These are phyloP conservation scores for Apiotrichum mycotoxinovorans DNA, from an alignment of 1,284 basidiomycete genomes.

Conservation along the genomic window DNA sequence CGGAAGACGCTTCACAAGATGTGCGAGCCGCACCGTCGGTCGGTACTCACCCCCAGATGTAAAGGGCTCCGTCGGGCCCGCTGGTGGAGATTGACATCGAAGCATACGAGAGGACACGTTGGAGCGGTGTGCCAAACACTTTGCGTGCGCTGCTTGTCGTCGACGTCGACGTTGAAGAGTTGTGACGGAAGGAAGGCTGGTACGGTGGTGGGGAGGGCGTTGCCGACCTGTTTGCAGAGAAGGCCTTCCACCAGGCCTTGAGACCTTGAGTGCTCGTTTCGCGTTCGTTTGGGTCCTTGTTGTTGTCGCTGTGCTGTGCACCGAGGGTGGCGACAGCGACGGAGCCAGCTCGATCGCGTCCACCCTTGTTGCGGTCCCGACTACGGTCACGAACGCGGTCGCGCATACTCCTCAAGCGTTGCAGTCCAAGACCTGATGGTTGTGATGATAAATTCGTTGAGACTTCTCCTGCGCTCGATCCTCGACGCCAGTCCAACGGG, in stretches of 20 bases:
- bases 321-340: not conserved
- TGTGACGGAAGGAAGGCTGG: slow-evolving; percentile 4
- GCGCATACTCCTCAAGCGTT: slow-evolving; percentile 2
- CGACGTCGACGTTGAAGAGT: not conserved
- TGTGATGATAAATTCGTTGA: not conserved
- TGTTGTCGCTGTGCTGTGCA: not conserved
- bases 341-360: not conserved
- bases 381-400: slow-evolving; percentile 2
- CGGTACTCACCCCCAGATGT: slow-evolving; percentile 63
- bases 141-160: slow-evolving; percentile 26
- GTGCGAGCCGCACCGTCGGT: not conserved
- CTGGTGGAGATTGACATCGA: slow-evolving; percentile 94
- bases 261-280: slow-evolving; percentile 52
- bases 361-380: not conserved
- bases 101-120: slow-evolving; percentile 78
- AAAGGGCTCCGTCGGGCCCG: slow-evolving; percentile 72
- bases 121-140: slow-evolving; percentile 83
- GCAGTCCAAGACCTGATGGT: not conserved
- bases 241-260: slow-evolving; percentile 78
- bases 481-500: not conserved
- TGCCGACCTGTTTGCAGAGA: slow-evolving; percentile 37
- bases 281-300: slow-evolving; percentile 20
- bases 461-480: not conserved
- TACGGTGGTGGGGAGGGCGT: slow-evolving; percentile 2
- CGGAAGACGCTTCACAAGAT: slow-evolving; percentile 23